Evolutionary conservation across 1,284 basidiomycete species (phyloP), one percentile per base, ranked within the genome.

Genomic region (Athelia sp.): DNA sequence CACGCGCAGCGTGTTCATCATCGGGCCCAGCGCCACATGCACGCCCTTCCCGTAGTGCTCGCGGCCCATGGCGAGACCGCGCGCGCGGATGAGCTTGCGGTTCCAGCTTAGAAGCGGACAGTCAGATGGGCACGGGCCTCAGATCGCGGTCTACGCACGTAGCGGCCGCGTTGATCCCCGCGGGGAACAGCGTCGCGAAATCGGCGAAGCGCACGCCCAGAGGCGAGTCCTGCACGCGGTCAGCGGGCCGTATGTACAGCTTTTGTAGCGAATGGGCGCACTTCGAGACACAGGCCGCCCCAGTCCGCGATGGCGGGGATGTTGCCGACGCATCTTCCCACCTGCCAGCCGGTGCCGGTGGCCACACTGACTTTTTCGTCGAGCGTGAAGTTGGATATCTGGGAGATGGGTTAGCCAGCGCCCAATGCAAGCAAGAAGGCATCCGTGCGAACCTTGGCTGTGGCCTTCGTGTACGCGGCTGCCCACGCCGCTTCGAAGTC

Each of bases 1-100:
- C 32, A 79, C 64, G 48, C 86, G 79, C 19, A 82, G 87, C 67
- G 87, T 72, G 59, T 88, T 88, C 82, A 86, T 87, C 81, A 69
- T 74, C 0, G 79, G 74, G 2, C 81, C 79, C 3, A 86, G 71
- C 6, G 79, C 80, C 43, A 86, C 74, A 59, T 95, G 79, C 50
- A 87, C 84, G 40, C 93, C 93, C 62, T 94, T 93, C 35, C 78
- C 84, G 53, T 77, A 75, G 67, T 86, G 83, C 67, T 96, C 92
- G 43, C 72, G 62, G 26, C 90, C 92, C 79, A 94, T 84, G 47
- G 79, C 84, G 10, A 78, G 58, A 15, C 89, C 91, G 26, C 92
- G 82, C 17, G 73, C 64, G 52, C 87, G 84, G 43, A 93, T 82
- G 32, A 93, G 67, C 3, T 65, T 65, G 17, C 80, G 78, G 54